Evolutionary conservation across 768 basidiomycete species (phyloP).

Genomic region (Boletales sp.): DNA sequence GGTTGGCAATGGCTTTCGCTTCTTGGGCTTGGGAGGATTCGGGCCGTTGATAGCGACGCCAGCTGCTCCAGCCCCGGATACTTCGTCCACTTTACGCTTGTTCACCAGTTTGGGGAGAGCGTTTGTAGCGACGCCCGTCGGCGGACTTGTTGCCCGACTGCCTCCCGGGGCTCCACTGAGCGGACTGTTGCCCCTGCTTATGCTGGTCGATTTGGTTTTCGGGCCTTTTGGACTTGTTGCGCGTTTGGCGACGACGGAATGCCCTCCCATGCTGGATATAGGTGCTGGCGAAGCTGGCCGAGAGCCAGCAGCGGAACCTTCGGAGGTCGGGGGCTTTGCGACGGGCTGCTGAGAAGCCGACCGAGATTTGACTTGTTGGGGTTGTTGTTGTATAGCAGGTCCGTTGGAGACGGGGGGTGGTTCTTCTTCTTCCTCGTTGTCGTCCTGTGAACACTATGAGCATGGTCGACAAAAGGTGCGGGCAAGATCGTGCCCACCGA

Average conservation of each 20-base stretch:
- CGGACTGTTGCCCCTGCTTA: slow-evolving; percentile 59
- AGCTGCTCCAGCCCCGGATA: slow-evolving; percentile 15
- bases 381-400: slow-evolving; percentile 40
- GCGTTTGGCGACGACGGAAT: slow-evolving; percentile 77
- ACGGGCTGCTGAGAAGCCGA: slow-evolving; percentile 37
- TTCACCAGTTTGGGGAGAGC: slow-evolving; percentile 36
- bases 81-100: slow-evolving; percentile 61
- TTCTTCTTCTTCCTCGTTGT: slow-evolving; percentile 77
- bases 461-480: background rate
- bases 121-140: slow-evolving; percentile 33
- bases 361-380: slow-evolving; percentile 45
- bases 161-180: slow-evolving; percentile 37
- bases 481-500: slow-evolving; percentile 46
- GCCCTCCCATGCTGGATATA: slow-evolving; percentile 60
- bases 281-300: slow-evolving; percentile 53
- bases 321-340: slow-evolving; percentile 31
- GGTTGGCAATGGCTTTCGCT: slow-evolving; percentile 43
- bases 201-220: slow-evolving; percentile 47
- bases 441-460: slow-evolving; percentile 43
- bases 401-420: slow-evolving; percentile 38
- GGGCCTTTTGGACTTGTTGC: slow-evolving; percentile 78
- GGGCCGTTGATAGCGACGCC: slow-evolving; percentile 14
- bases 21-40: slow-evolving; percentile 48
- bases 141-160: slow-evolving; percentile 53
- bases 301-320: slow-evolving; percentile 36